Base-by-base conservation (phyloP, 2,329 filamentous ascomycete species). In the Parastagonospora avenae region DNA sequence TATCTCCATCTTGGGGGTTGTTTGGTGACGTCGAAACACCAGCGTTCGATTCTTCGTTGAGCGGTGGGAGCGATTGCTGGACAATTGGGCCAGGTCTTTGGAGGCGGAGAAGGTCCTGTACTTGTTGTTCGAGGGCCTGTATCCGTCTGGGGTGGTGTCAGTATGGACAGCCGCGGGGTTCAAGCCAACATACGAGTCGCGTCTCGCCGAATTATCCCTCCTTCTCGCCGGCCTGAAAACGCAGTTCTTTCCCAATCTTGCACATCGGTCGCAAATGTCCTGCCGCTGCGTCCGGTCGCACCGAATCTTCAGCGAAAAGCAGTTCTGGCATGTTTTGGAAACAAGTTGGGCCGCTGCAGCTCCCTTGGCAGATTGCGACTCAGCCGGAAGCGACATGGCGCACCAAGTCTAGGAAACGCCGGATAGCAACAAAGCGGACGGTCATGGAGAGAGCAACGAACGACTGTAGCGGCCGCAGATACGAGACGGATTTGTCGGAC, bases 111-210 rank as follows among this genome's bases (percentile, higher is more conserved):
- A 70, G 58, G 32, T 68, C 57, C 36, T 65, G 64, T 27, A 71
- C 66, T 33, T 70, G 65, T n/a, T 67, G 64, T 46, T 75, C 72
- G 9, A 76, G 67, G 10, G 69, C 70, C 46, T 75, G 68, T 32
- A 74, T 74, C 24, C 63, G 67, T 15, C 70, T 73, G 39, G 4
- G 8, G n/a, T 12, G 32, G 37, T 14, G 39, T 53, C 46, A 54
- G 41, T 46, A 39, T 30, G 37, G n/a, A 35, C 9, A 28, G 24
- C 42, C 16, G 38, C n/a, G 24, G 36, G 37, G 42, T 14, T 29
- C 8, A n/a, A 16, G 37, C 19, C 35, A n/a, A 44, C 55, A 44
- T 52, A 70, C 66, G 66, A 63, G 50, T 75, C 74, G 40, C 66
- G 66, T 46, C 73, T 75, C 31, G 70, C 60, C 28, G 67, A 70